Evolutionary conservation across 2,329 filamentous ascomycete species (phyloP).

Genomic region (Colletotrichum sp.): DNA sequence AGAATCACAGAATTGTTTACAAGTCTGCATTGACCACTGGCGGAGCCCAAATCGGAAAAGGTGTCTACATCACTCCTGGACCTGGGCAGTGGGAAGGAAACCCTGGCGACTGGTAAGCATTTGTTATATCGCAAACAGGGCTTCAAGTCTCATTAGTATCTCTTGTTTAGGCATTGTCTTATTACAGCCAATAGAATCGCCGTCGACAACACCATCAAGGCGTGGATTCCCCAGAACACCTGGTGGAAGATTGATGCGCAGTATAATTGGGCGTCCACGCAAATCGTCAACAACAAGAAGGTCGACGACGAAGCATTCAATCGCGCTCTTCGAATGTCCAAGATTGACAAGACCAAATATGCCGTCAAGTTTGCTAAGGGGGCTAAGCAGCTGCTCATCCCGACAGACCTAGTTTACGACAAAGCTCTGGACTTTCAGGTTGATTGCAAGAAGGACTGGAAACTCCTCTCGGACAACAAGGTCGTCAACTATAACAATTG

Average conservation of each 20-base stretch:
- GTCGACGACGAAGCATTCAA: not conserved
- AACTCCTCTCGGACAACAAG: not conserved
- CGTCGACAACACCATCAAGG: not conserved
- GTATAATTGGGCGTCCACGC: not conserved
- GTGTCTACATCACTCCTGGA: not conserved
- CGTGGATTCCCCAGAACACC: not conserved
- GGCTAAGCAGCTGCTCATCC: not conserved
- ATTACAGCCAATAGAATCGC: not conserved
- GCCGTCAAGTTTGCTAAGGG: not conserved
- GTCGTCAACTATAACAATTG: not conserved
- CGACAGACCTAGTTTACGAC: not conserved
- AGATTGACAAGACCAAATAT: not conserved
- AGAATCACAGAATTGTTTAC: not conserved
- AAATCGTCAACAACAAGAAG: not conserved
- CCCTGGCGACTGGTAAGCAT: not conserved
- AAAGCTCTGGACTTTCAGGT: not conserved
- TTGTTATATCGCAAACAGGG: not conserved
- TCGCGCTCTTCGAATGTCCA: not conserved
- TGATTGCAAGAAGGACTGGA: not conserved
- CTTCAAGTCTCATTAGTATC: not conserved
- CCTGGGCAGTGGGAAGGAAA: not conserved
- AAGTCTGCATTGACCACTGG: not conserved
- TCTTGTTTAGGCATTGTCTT: not conserved
- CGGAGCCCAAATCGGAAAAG: not conserved
- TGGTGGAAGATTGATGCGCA: not conserved